Evolutionary conservation across 306 rosid species (phyloP).

Genomic region (Corylus americana): DNA sequence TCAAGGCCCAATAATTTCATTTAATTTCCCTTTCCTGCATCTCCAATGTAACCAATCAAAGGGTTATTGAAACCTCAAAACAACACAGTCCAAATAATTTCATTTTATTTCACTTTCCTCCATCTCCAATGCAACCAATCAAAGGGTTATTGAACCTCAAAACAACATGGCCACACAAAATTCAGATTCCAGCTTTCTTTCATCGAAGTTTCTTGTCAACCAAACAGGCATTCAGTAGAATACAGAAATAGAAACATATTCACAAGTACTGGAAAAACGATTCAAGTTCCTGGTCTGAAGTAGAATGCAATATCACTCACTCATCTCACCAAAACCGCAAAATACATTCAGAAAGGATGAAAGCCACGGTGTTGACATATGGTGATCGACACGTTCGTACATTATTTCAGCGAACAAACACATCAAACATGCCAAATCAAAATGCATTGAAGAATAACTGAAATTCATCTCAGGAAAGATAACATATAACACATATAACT

Average conservation of each 20-base stretch:
- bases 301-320: not conserved
- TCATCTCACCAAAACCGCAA: not conserved
- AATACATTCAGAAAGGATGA: not conserved
- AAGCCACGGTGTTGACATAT: not conserved
- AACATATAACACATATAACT: slow-evolving; percentile 8
- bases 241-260: not conserved
- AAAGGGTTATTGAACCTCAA: not conserved
- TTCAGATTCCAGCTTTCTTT: not conserved
- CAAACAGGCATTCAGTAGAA: not conserved
- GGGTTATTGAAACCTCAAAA: not conserved
- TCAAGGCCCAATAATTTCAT: too few relatives aligned
- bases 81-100: not conserved
- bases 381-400: not conserved
- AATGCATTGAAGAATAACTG: not conserved
- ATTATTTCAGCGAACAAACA: slow-evolving; percentile 22
- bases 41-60: not conserved
- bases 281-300: not conserved
- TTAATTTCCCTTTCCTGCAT: too few relatives aligned
- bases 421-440: not conserved
- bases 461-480: not conserved
- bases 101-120: too few relatives aligned
- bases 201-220: not conserved
- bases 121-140: not conserved
- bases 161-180: not conserved
- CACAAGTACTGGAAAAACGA: not conserved